phyloP scores from a whole-genome alignment of 345 rosid species.

The Murraya paniculata region DNA sequence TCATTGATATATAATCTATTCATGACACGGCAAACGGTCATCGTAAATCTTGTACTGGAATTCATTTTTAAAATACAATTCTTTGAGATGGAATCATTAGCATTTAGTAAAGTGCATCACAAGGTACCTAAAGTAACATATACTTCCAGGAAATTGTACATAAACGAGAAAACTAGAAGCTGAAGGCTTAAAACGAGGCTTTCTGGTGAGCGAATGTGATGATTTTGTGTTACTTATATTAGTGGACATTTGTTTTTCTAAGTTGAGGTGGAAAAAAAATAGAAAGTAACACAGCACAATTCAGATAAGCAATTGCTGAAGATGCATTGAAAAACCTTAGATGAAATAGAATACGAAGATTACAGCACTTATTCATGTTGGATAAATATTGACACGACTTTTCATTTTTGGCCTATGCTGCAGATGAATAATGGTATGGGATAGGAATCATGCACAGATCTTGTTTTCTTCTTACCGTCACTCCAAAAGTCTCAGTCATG shows the following conservation, averaged over 20 bases:
- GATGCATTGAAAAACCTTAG: background rate
- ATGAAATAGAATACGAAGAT: too few relatives aligned
- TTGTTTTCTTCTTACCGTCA: background rate
- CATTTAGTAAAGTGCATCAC: background rate
- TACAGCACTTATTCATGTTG: background rate
- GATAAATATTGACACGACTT: background rate
- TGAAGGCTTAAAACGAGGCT: too few relatives aligned
- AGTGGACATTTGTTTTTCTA: too few relatives aligned
- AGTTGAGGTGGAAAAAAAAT: too few relatives aligned
- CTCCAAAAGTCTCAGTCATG: constrained; percentile 19
- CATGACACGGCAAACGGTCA: background rate
- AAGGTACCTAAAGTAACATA: background rate
- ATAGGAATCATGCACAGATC: constrained; percentile 13
- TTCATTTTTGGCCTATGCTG: background rate
- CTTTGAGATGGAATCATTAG: background rate
- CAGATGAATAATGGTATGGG: background rate
- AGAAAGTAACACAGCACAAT: too few relatives aligned
- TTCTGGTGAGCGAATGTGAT: too few relatives aligned
- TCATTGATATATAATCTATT: background rate
- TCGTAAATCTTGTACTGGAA: too few relatives aligned
- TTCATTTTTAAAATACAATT: too few relatives aligned
- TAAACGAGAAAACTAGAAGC: too few relatives aligned
- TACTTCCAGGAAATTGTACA: background rate
- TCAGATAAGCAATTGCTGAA: too few relatives aligned
- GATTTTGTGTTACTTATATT: too few relatives aligned